These are phyloP conservation scores for Ophiosphaerella herpotricha DNA, from an alignment of 2,329 filamentous ascomycete species.

Conservation along the genomic window DNA sequence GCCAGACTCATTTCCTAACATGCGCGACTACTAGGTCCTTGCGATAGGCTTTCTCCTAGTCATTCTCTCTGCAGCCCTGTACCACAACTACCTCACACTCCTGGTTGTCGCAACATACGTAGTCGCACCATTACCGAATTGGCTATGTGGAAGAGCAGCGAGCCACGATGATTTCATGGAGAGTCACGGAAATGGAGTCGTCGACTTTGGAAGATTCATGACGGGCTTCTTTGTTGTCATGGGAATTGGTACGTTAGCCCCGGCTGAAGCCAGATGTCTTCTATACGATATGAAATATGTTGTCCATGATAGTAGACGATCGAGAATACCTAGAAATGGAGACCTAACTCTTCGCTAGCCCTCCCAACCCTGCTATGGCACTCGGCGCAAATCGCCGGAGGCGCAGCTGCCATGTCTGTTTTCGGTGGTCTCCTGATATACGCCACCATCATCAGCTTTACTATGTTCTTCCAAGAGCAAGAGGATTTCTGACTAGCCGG, in stretches of 20 bases:
- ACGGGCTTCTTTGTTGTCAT: slow-evolving; percentile 96
- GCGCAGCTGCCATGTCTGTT: slow-evolving; percentile 95
- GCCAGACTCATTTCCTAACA: slow-evolving; percentile 7
- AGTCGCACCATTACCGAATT: slow-evolving; percentile 92
- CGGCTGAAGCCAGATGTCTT: neutral
- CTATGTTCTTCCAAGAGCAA: slow-evolving; percentile 97
- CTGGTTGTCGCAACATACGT: slow-evolving; percentile 96
- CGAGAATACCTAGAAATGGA: neutral
- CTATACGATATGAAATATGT: neutral
- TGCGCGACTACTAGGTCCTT: slow-evolving; percentile 65
- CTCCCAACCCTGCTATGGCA: slow-evolving; percentile 88
- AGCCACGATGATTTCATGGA: slow-evolving; percentile 97
- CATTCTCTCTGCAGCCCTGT: slow-evolving; percentile 95
- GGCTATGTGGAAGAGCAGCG: slow-evolving; percentile 85
- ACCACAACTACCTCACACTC: slow-evolving; percentile 91
- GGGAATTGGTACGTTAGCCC: slow-evolving; percentile 79
- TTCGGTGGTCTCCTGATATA: slow-evolving; percentile 93
- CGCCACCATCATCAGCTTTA: slow-evolving; percentile 96
- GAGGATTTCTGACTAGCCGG: slow-evolving; percentile 76
- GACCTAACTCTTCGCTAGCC: slow-evolving; percentile 58
- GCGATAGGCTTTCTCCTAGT: slow-evolving; percentile 98
- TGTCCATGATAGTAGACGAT: neutral
- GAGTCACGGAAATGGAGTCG: slow-evolving; percentile 76
- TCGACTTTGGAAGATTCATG: slow-evolving; percentile 91
- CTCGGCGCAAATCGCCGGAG: slow-evolving; percentile 76